Evolutionary conservation across 2,329 filamentous ascomycete genomes (phyloP), one percentile per base, ranked within the genome.

Genomic region (Xylariaceae sp.): DNA sequence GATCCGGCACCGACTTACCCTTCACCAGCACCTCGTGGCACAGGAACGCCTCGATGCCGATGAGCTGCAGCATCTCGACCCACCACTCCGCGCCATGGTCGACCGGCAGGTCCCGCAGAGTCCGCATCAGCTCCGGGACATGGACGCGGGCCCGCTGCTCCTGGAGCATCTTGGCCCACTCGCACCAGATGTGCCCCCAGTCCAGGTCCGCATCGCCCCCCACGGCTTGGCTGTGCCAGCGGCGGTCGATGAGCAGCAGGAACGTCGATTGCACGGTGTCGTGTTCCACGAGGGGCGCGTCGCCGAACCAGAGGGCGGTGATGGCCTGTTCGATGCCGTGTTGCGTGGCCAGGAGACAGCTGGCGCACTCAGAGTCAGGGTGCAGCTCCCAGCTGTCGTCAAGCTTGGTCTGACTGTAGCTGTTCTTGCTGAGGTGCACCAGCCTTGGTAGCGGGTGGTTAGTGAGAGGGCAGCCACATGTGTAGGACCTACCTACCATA

Each of bases 171-270:
- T 37, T 43, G 3, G 32, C 17, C 24, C 33, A 44, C 28, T 42
- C 43, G 22, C 29, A 12, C 44, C 44, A 47, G 16, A 41, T 37
- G 40, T 42, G 19, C 1, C 37, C 37, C 39, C 39, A 46, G n/a
- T 45, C 28, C 3, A 19, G 28, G 9, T 24, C n/a, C 13, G 28
- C 12, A 17, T 33, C n/a, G 16, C 12, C 4, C 26, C 9, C 26
- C 8, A 13, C 15, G 4, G 6, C 16, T 19, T 4, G 15, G 16
- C 15, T 13, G 24, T 8, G 6, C 24, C 16, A 4, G 38, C 24
- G 6, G 16, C 29, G 4, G 3, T 32, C 31, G 17, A 47, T 29
- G 4, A 47, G 22, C 7, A 24, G 13, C 11, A 40, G 4, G 18
- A 42, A 39, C 15, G 34, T n/a, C 13, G 13, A 19, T 28, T n/a